Percentiles rank a stretch among this genome's conserved stretches.
Conservation (phyloP, 106 monocot genomes). For the Allium sativum region DNA sequence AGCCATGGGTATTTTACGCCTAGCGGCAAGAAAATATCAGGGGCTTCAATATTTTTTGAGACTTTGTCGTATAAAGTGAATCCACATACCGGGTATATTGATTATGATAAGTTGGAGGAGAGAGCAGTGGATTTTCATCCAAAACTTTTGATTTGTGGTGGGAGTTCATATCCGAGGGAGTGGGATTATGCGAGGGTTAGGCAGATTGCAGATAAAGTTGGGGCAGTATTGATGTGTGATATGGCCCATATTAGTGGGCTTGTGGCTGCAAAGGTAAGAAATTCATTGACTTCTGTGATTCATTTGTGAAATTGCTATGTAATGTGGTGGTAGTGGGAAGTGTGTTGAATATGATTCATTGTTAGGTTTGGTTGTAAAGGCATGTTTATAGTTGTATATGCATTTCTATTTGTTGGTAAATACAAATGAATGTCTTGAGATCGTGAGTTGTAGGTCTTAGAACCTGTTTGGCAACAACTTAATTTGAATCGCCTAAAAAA, state of each 20-base stretch:
- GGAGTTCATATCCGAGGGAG: slow-evolving; percentile 61
- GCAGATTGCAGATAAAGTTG: slow-evolving; percentile 61
- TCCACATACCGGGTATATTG: slow-evolving; percentile 55
- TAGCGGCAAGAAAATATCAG: slow-evolving; percentile 61
- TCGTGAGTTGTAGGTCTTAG: not conserved
- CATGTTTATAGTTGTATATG: too few species aligned
- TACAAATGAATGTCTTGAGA: not conserved
- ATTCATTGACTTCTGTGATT: not conserved
- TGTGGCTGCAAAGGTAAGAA: slow-evolving; percentile 58
- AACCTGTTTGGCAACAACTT: too few species aligned
- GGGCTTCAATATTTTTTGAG: slow-evolving; percentile 63
- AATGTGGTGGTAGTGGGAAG: not conserved
- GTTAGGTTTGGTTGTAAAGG: not conserved
- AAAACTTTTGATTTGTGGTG: slow-evolving; percentile 67
- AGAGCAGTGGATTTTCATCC: slow-evolving; percentile 67
- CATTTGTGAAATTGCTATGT: not conserved
- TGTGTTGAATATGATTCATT: not conserved
- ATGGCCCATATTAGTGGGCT: slow-evolving; percentile 79
- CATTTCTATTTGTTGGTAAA: not conserved
- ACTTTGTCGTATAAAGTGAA: slow-evolving; percentile 68
- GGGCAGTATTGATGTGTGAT: slow-evolving; percentile 67
- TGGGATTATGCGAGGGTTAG: slow-evolving; percentile 69
- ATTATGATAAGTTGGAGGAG: slow-evolving; percentile 70
- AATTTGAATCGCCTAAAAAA: too few species aligned
- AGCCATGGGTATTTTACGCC: slow-evolving; percentile 73